Conservation (phyloP, 1,284 basidiomycete species). For the Xanthoconium separans region DNA sequence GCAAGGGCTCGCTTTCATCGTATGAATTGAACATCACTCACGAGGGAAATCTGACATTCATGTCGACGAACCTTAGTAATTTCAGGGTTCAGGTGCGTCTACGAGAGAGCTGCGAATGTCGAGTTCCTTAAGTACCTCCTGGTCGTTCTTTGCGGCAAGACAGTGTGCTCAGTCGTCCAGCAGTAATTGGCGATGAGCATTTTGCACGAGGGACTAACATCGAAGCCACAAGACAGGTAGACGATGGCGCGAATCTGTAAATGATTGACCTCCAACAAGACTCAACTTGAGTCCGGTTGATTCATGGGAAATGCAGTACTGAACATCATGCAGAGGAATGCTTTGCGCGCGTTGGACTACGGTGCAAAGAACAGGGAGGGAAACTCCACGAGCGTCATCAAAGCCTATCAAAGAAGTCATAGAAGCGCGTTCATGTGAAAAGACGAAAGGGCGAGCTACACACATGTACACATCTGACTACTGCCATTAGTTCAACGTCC, state of each 20-base stretch:
- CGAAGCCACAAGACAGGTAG: slow-evolving; percentile 38
- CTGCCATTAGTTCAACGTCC: too few species aligned
- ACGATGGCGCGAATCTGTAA: slow-evolving; percentile 39
- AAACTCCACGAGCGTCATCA: too few species aligned
- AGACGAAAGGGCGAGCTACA: too few species aligned
- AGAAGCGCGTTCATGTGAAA: too few species aligned
- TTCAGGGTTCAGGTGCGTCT: background rate
- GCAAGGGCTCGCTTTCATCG: too few species aligned
- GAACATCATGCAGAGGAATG: too few species aligned
- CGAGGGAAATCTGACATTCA: slow-evolving; percentile 12
- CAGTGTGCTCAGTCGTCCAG: background rate
- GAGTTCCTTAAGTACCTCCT: slow-evolving; percentile 6
- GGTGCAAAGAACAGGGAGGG: too few species aligned
- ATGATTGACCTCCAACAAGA: slow-evolving; percentile 35
- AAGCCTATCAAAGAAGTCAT: too few species aligned
- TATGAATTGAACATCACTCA: too few species aligned
- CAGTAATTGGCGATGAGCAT: slow-evolving; percentile 7
- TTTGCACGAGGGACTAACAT: slow-evolving; percentile 14
- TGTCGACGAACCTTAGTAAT: slow-evolving; percentile 11
- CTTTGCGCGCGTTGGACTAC: too few species aligned
- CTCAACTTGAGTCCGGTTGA: slow-evolving; percentile 1
- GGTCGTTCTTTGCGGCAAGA: background rate
- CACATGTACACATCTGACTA: too few species aligned
- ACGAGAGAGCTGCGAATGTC: slow-evolving; percentile 13
- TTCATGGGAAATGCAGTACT: too few species aligned